Conservation (phyloP, 1,139 yeast genomes). For the Candida dubliniensis region DNA sequence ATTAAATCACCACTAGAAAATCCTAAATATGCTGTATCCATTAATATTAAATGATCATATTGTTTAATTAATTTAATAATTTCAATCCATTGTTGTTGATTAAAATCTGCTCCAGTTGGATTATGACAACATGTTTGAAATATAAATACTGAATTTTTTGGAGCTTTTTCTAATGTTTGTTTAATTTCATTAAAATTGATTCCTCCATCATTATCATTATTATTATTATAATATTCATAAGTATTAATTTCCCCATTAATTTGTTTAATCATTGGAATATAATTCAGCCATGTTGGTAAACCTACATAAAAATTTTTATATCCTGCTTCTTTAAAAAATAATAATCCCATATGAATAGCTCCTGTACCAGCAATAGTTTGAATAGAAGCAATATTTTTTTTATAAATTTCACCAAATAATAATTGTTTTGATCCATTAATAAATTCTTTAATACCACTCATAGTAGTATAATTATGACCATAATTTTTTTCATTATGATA, state of each 20-base stretch:
- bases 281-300: conserved; percentile 44
- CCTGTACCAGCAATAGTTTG: conserved; percentile 50
- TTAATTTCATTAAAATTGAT: conserved; percentile 33
- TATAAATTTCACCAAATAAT: conserved; percentile 33
- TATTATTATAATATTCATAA: conserved; percentile 36
- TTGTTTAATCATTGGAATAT: conserved; percentile 35
- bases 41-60: conserved; percentile 64
- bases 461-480: conserved; percentile 46
- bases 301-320: conserved; percentile 36
- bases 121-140: conserved; percentile 96
- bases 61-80: conserved; percentile 61
- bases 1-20: conserved; percentile 60
- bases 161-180: conserved; percentile 30
- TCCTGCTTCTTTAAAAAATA: conserved; percentile 31
- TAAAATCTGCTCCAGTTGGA: conserved; percentile 93
- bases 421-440: conserved; percentile 35
- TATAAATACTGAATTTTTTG: conserved; percentile 40
- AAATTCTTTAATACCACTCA: conserved; percentile 44
- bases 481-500: conserved; percentile 33
- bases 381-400: conserved; percentile 33
- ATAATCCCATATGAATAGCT: conserved; percentile 40
- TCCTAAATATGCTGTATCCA: conserved; percentile 95
- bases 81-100: conserved; percentile 73
- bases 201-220: conserved; percentile 21
- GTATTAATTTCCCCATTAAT: conserved; percentile 27